Base-by-base conservation (phyloP, 2,329 filamentous ascomycete genomes). In the Fusarium sp. region DNA sequence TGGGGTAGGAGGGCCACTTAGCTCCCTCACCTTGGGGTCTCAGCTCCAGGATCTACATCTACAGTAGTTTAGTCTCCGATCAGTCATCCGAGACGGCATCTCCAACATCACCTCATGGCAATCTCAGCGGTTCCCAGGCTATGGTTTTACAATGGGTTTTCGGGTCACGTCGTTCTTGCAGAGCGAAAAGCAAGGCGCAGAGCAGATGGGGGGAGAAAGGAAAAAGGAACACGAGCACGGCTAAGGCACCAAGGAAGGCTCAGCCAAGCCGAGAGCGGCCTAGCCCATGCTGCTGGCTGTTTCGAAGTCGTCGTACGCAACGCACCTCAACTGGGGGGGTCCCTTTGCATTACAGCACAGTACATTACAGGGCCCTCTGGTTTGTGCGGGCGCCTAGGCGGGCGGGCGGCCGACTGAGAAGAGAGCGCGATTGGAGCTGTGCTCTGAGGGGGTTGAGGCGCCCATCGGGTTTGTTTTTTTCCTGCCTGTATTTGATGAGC, bases 351-450 rank as follows among this genome's bases (percentile, higher is more conserved):
- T 50, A 29, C 42, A 47, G 42, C 20, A 47, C 40, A 45, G 40
- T 22, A 45, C 68, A 65, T 60, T 56, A 50, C 38, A 40, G 58
- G 66, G 58, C 35, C 50, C 42, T 66, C 35, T 52, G 62, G 29
- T 16, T 56, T 50, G 47, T 57, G 68, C 61, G 69, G 65, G 71
- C 61, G 62, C 25, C 56, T 73, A 62, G 68, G 67, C 75, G 67
- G 71, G 75, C 74, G 74, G 75, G 74, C 72, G 72, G 72, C 72
- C 72, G 71, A 69, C 69, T 73, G 64, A 74, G 69, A 58, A 74
- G 62, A 63, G 65, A 75, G 73, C 75, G 75, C 63, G 66, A 74
- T 64, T 74, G 74, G 65, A 70, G 63, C 68, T 65, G 67, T 52
- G 60, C 47, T 36, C 60, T 35, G 47, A 38, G 59, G 68, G 38